Base-by-base conservation (phyloP, 2,329 filamentous ascomycete species). In the Endoconidiophora polonica region DNA sequence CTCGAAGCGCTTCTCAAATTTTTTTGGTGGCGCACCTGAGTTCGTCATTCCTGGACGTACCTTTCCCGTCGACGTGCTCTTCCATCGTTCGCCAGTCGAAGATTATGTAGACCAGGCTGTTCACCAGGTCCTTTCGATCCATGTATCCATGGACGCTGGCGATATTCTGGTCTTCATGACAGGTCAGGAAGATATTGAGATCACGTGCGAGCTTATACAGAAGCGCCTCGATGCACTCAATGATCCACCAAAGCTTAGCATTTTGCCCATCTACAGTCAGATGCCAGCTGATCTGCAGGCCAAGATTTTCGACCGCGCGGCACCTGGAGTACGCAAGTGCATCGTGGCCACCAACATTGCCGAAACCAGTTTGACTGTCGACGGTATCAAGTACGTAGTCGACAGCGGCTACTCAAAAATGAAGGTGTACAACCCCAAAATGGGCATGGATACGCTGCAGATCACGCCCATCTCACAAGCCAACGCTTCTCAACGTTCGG, bases 151-250 rank as follows among this genome's bases (percentile, higher is more conserved):
- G 71, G 86, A 86, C 0, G 67, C 79, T 0, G 91, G 91, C 10
- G 91, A 98, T 65, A 96, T 98, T 50, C 70, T 98, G 6, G 90
- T 98, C 6, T 98, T 98, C 65, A 98, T 98, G 91, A 98, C 93
- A 0, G 91, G 91, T 9, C 91, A 96, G 63, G 93, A 98, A 65
- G 91, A 98, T 60, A 98, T 98, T 54, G 91, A 98, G 63, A 83
- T 83, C 40, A 98, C 93, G 0, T 98, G 91, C 61, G 91, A 98
- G 60, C 70, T 96, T 18, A 75, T 96, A 2, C 85, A 86, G 49
- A 90, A 95, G 61, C 75, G 91, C 41, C 70, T 98, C 14, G 82
- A 86, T 56, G 76, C 90, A 26, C 74, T 98, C 29, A 96, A 95
- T 55, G 88, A 98, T 59, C 90, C 91, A 1, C 88, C 91, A 1